Base-by-base conservation (phyloP, 106 monocot species). In the Allium fistulosum region DNA sequence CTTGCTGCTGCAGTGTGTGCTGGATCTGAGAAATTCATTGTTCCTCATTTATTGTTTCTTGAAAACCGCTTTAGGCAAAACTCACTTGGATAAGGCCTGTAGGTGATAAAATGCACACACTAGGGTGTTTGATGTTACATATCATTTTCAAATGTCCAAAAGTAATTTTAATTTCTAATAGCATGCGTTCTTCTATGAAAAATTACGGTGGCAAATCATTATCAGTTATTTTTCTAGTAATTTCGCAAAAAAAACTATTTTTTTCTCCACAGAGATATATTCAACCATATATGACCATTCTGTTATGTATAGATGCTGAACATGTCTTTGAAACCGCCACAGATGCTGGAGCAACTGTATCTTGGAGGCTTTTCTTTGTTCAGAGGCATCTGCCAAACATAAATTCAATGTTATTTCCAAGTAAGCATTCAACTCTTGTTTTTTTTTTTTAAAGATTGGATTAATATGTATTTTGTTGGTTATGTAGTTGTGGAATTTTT, bases 111-210 rank as follows among this genome's bases (percentile, higher is more conserved):
- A 99, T 99, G 93, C 75, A 90, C 56, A 70, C 78, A 52, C 66
- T 99, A 69, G 99, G 93, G 48, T 99, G 93, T 66, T 76, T 99
- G 65, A 90, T 99, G 81, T 67, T 99, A 51, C 99, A 99, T 58
- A 90, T 69, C n/a, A 63, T 99, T 53, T 87, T 92, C 67, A 80
- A 75, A 74, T 90, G 56, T 77, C 76, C 90, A 48, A 83, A 76
- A 17, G 99, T 99, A 90, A 58, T 80, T 74, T 17, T 6, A 51
- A 48, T 10, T 48, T 61, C 22, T 67, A 9, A 51, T 4, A 17
- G 22, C 49, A 3, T 48, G 4, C 62, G 59, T 50, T 17, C 8
- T 68, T 22, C 22, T 22, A 22, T 22, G 22, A 0, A 22, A 22
- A 22, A 22, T 22, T 22, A 22, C 22, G 22, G 1, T 22, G 22